Percentiles rank a stretch among this genome's conserved stretches.
Conservation (phyloP, 164 flowering plant species). For the Berberis thunbergii region DNA sequence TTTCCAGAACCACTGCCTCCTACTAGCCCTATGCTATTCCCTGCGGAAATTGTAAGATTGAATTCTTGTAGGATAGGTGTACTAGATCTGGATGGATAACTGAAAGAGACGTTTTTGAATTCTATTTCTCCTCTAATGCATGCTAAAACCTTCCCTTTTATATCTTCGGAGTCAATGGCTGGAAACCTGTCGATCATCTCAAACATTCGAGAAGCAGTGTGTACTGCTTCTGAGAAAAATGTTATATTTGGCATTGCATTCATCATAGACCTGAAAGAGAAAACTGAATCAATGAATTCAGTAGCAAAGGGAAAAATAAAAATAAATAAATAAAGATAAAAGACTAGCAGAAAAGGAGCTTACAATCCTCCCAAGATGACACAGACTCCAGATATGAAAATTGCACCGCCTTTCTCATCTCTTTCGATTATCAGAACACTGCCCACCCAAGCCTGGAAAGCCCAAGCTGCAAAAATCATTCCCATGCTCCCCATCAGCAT, state of each 20-base stretch:
- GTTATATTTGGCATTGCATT: slow-evolving; percentile 27
- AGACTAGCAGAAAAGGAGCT: slow-evolving; percentile 13
- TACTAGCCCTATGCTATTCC: slow-evolving; percentile 40
- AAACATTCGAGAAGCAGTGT: slow-evolving; percentile 25
- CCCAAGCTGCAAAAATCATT: slow-evolving; percentile 26
- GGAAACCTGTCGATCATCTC: slow-evolving; percentile 27
- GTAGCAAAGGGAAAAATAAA: background rate
- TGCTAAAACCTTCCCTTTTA: slow-evolving; percentile 18
- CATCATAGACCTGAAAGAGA: slow-evolving; percentile 19
- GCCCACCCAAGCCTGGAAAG: slow-evolving; percentile 35
- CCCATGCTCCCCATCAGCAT: slow-evolving; percentile 34
- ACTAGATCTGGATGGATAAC: slow-evolving; percentile 44
- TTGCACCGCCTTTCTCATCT: slow-evolving; percentile 28
- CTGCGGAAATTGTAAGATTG: slow-evolving; percentile 22
- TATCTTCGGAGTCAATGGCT: slow-evolving; percentile 19
- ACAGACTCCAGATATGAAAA: slow-evolving; percentile 25
- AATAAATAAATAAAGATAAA: background rate
- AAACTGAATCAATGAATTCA: background rate
- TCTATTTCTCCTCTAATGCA: slow-evolving; percentile 31
- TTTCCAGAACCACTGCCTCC: slow-evolving; percentile 67
- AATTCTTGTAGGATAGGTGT: slow-evolving; percentile 22
- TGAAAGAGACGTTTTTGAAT: slow-evolving; percentile 31
- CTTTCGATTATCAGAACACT: slow-evolving; percentile 25
- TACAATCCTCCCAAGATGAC: slow-evolving; percentile 35
- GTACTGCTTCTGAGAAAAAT: slow-evolving; percentile 29